A percentile compares a stretch with the other conserved stretches of the same genome.
phyloP scores from a whole-genome alignment of 176 grass and related monocot species.

The Triticum turgidum region DNA sequence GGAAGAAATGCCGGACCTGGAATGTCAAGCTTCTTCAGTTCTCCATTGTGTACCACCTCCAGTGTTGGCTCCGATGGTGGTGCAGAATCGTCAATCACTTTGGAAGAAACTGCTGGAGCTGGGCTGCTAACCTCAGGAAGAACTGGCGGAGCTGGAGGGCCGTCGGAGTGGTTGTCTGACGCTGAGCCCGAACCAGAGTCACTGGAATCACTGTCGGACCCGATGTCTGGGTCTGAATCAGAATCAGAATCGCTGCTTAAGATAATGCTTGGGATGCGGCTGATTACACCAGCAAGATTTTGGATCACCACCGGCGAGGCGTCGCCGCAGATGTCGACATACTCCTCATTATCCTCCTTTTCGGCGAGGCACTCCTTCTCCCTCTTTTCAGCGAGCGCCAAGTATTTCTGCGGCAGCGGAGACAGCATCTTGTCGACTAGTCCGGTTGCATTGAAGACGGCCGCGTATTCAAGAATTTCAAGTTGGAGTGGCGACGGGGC shows the following conservation, averaged over 20 bases:
- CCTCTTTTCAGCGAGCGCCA: neutral
- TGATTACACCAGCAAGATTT: neutral
- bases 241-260: constrained; percentile 8
- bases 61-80: neutral
- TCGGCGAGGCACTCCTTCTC: neutral
- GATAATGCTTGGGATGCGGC: neutral
- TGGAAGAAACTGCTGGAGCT: neutral
- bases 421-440: constrained; percentile 16
- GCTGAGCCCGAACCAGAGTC: neutral
- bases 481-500: neutral
- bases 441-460: neutral
- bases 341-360: neutral
- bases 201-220: neutral
- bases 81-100: neutral
- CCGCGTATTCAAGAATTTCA: neutral
- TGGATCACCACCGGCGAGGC: constrained; percentile 30
- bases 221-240: neutral
- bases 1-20: neutral
- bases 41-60: neutral
- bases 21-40: neutral
- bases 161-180: neutral
- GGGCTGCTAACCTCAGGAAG: too few species aligned
- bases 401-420: neutral
- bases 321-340: constrained; percentile 42
- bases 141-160: neutral